These are phyloP conservation scores for Blastomyces gilchristii DNA, from an alignment of 2,329 filamentous ascomycete species.

Conservation along the genomic window DNA sequence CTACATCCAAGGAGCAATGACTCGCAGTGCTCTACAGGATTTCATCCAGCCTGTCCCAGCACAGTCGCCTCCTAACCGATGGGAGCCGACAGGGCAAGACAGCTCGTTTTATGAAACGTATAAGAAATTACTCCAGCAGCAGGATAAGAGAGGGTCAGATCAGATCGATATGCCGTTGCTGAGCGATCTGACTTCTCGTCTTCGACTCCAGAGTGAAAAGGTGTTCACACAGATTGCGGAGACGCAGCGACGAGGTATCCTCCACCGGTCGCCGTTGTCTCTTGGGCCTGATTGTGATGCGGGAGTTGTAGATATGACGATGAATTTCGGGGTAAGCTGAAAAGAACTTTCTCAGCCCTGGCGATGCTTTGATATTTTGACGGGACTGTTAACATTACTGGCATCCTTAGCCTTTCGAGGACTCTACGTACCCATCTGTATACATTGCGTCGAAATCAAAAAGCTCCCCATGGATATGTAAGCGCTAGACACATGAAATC, in stretches of 20 bases:
- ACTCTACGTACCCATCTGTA: constrained; percentile 22
- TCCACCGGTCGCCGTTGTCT: constrained; percentile 50
- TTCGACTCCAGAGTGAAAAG: constrained; percentile 48
- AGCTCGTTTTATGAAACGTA: constrained; percentile 38
- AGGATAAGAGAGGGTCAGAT: constrained; percentile 41
- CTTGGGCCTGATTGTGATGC: constrained; percentile 33
- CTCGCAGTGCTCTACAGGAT: constrained; percentile 52
- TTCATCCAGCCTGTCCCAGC: constrained; percentile 40
- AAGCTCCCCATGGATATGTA: constrained; percentile 27
- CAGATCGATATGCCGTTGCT: constrained; percentile 48
- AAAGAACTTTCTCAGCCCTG: neutral
- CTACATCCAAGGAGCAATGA: constrained; percentile 66
- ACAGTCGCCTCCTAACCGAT: constrained; percentile 36
- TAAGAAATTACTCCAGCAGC: constrained; percentile 42
- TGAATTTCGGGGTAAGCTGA: constrained; percentile 42
- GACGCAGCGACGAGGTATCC: constrained; percentile 57
- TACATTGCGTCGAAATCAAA: constrained; percentile 28
- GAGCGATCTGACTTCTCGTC: constrained; percentile 52
- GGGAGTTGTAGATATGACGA: constrained; percentile 45
- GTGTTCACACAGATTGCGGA: constrained; percentile 61
- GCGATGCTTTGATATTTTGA: neutral
- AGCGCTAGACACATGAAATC: constrained; percentile 8
- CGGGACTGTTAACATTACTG: neutral
- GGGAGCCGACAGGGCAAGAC: constrained; percentile 29
- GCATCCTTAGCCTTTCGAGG: constrained; percentile 19